phyloP scores from a whole-genome alignment of 2,329 filamentous ascomycete genomes.

The Dothistroma septosporum region DNA sequence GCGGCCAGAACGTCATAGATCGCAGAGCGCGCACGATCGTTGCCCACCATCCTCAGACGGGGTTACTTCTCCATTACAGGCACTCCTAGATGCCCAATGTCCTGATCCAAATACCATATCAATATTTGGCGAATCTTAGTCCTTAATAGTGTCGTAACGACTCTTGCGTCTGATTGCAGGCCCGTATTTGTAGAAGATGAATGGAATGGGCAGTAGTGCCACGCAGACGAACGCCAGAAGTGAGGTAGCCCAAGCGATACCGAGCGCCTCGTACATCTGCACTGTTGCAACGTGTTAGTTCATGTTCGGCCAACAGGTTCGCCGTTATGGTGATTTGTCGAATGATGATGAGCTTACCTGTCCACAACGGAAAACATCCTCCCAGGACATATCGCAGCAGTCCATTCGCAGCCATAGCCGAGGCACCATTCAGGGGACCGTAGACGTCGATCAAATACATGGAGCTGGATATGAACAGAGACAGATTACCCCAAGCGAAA shows the following conservation, averaged over 20 bases:
- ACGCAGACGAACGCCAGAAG: conserved; percentile 42
- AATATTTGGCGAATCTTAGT: background rate
- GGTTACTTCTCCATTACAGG: background rate
- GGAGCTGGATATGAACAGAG: conserved; percentile 32
- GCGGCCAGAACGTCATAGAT: background rate
- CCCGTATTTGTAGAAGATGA: conserved; percentile 28
- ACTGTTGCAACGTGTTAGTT: background rate
- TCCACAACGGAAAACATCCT: conserved; percentile 17
- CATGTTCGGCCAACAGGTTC: background rate
- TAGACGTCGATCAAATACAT: conserved; percentile 55
- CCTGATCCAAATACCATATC: background rate
- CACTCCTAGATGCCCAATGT: background rate
- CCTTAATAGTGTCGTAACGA: background rate
- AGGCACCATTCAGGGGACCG: conserved; percentile 53
- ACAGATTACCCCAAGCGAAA: conserved; percentile 31
- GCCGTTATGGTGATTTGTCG: background rate
- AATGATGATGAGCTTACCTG: background rate
- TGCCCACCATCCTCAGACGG: background rate
- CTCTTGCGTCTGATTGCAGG: background rate
- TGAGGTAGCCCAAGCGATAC: conserved; percentile 43
- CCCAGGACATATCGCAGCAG: conserved; percentile 33
- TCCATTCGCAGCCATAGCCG: conserved; percentile 57
- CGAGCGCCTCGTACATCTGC: conserved; percentile 38
- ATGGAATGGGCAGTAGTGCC: conserved; percentile 37
- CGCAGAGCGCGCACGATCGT: background rate